phyloP scores from a whole-genome alignment of 2,329 filamentous ascomycete genomes.

The Trichoderma sp. region DNA sequence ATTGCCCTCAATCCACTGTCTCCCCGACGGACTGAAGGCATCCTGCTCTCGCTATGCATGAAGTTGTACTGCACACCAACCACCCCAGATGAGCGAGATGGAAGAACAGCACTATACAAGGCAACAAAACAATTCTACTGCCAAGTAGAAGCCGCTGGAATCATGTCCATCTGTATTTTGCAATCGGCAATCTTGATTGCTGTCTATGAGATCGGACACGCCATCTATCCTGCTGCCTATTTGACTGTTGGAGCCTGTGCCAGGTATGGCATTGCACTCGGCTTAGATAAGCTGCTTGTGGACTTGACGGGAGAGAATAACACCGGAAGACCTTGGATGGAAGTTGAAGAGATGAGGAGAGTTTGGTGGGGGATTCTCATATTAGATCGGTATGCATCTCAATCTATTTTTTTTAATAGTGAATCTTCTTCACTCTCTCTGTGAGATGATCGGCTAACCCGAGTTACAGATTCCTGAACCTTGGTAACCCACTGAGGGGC shows the following conservation, averaged over 20 bases:
- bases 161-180: not conserved
- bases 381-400: not conserved
- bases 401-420: not conserved
- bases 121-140: not conserved
- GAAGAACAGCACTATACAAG: not conserved
- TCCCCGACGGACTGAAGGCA: not conserved
- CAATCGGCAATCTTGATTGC: not conserved
- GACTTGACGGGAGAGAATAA: not conserved
- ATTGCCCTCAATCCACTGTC: not conserved
- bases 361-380: conserved; percentile 4
- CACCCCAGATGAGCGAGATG: not conserved
- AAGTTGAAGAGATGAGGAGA: conserved; percentile 3
- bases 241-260: conserved; percentile 1
- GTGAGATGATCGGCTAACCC: not conserved
- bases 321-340: not conserved
- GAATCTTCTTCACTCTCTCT: not conserved
- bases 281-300: not conserved
- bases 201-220: not conserved
- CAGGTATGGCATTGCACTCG: not conserved
- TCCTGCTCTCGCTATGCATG: not conserved
- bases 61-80: not conserved
- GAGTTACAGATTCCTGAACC: not conserved
- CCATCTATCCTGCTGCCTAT: not conserved
- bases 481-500: not conserved
- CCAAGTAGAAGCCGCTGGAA: not conserved